Base-by-base conservation (phyloP, 2,329 filamentous ascomycete genomes). In the Aspergillus phoenicis region DNA sequence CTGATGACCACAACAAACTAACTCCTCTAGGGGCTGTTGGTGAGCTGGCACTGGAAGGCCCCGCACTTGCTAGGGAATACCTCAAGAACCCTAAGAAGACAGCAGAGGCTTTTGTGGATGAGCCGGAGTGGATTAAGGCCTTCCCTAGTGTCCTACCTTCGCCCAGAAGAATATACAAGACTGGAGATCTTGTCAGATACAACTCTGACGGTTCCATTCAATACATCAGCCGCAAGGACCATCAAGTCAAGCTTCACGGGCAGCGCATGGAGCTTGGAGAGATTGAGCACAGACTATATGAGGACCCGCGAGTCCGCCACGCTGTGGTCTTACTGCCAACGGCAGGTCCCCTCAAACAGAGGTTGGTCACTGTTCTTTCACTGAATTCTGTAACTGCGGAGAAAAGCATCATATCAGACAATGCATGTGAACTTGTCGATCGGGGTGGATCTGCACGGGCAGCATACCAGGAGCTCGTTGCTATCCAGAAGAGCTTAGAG, bases 191-290 rank as follows among this genome's bases (percentile, higher is more conserved):
- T 20, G 67, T 62, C 8, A 64, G 52, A 43, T 66, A 68, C 41
- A 67, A 69, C 8, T 24, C 59, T 5, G 67, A 69, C 52, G 67
- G 67, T 11, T 64, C 67, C 15, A 59, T 69, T 5, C 53, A 65
- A 49, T 69, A 63, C 24, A 58, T 69, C 15, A 62, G 87, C 5
- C 82, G 89, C 47, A 88, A 87, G 66, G 88, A 90, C 64, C 83
- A 84, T 47, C 87, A 88, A 70, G 84, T 89, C 61, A 90, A 91
- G 71, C 73, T 90, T 11, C 78, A 83, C 8, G 90, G 90, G 13
- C 87, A 85, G 66, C 80, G 88, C 52, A 85, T 89, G 64, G 90
- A 87, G 74, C 81, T 87, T 49, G 81, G 77, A 49, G 83, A 81
- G 67, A 82, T 81, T 22, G 75, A 78, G 49, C 71, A 73, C 61